These are phyloP conservation scores for Parachaetomium inaequale DNA, from an alignment of 495 filamentous ascomycete genomes.

Conservation along the genomic window DNA sequence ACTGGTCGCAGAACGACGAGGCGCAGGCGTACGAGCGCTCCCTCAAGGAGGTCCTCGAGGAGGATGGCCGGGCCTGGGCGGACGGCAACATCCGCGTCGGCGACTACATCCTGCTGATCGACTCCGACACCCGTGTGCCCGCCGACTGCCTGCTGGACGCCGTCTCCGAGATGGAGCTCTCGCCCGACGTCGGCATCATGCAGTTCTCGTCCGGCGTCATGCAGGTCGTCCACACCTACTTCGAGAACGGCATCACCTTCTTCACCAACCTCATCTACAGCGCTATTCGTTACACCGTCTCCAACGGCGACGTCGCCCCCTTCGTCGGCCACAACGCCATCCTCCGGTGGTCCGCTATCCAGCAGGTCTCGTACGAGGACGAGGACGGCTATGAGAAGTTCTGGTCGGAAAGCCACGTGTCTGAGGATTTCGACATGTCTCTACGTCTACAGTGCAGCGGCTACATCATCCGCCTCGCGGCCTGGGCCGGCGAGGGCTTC, in stretches of 20 bases:
- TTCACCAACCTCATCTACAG: conserved; percentile 83
- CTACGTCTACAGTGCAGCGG: conserved; percentile 69
- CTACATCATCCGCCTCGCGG: conserved; percentile 70
- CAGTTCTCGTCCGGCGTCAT: conserved; percentile 80
- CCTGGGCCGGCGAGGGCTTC: conserved; percentile 71
- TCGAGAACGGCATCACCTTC: conserved; percentile 76
- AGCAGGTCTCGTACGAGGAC: conserved; percentile 66
- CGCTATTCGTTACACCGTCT: conserved; percentile 71
- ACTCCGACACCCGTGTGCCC: conserved; percentile 75
- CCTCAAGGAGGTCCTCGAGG: conserved; percentile 66
- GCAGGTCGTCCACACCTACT: conserved; percentile 71
- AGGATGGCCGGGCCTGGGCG: conserved; percentile 70
- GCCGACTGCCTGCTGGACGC: conserved; percentile 73
- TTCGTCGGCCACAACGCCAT: conserved; percentile 78
- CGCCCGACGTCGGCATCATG: conserved; percentile 75
- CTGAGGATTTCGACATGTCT: conserved; percentile 84
- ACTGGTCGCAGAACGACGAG: conserved; percentile 68
- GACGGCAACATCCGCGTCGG: conserved; percentile 77
- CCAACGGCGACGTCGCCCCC: conserved; percentile 80
- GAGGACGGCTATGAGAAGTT: conserved; percentile 72
- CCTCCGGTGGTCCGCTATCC: conserved; percentile 73
- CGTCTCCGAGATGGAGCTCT: conserved; percentile 74
- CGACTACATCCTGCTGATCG: conserved; percentile 73
- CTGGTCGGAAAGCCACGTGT: conserved; percentile 80
- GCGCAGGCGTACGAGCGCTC: conserved; percentile 63